These are phyloP conservation scores for Angomonas ambiguus DNA, from an alignment of 208 protist genomes.

Conservation along the genomic window DNA sequence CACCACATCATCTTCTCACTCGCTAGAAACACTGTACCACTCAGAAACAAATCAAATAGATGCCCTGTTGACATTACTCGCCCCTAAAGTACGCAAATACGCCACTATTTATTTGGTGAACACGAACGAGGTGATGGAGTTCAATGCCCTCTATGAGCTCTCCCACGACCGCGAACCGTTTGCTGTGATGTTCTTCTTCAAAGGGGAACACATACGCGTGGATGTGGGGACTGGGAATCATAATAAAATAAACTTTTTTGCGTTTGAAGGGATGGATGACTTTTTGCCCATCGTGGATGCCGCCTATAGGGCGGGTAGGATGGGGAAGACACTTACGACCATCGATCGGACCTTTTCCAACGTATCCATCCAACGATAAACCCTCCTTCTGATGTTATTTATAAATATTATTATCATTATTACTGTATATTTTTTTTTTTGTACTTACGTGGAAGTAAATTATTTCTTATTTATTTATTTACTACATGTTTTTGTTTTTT, in stretches of 20 bases:
- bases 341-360: slow-evolving; percentile 97
- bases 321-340: slow-evolving; percentile 94
- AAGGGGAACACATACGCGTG: slow-evolving; percentile 99
- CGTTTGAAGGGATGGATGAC: slow-evolving; percentile 94
- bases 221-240: slow-evolving; percentile 99
- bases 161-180: slow-evolving; percentile 94
- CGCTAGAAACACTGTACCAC: slow-evolving; percentile 44
- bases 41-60: slow-evolving; percentile 71
- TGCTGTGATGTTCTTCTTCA: slow-evolving; percentile 99
- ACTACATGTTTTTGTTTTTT: neutral
- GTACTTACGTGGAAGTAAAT: neutral
- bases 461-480: slow-evolving; percentile 6
- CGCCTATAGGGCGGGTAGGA: slow-evolving; percentile 94
- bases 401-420: neutral
- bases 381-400: neutral
- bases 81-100: slow-evolving; percentile 83
- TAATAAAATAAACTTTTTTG: slow-evolving; percentile 99
- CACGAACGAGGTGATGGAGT: slow-evolving; percentile 93
- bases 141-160: slow-evolving; percentile 99
- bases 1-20: neutral
- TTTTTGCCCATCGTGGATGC: slow-evolving; percentile 97
- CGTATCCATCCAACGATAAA: slow-evolving; percentile 42
- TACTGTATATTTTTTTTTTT: neutral
- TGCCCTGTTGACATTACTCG: slow-evolving; percentile 46
- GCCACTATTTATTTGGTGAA: slow-evolving; percentile 73